phyloP scores from a whole-genome alignment of 306 rosid genomes.

The Trichosanthes truncata region DNA sequence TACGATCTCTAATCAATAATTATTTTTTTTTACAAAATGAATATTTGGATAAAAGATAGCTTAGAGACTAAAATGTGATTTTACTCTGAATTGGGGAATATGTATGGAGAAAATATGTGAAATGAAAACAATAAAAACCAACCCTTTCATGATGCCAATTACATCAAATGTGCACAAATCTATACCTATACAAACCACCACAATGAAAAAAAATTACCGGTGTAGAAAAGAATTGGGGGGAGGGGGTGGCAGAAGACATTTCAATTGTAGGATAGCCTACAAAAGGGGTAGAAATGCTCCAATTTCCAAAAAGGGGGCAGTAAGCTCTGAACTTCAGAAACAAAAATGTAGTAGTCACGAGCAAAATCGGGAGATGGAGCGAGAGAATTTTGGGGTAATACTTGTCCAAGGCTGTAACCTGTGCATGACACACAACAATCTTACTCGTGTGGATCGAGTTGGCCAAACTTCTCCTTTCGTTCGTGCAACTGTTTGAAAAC shows the following conservation, averaged over 20 bases:
- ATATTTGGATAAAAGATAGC: no score
- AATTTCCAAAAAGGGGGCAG: background rate
- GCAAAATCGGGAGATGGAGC: background rate
- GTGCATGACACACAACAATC: background rate
- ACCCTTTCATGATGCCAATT: background rate
- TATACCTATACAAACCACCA: background rate
- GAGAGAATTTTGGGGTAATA: background rate
- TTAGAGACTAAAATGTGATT: no score
- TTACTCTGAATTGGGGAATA: no score
- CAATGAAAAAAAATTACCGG: background rate
- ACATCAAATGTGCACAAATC: background rate
- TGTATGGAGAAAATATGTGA: background rate
- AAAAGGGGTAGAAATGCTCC: background rate
- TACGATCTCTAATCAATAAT: no score
- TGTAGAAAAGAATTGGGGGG: background rate
- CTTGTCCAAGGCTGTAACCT: background rate
- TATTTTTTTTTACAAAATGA: no score
- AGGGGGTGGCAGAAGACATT: background rate
- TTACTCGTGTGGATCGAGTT: constrained; percentile 25
- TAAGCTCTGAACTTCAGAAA: background rate
- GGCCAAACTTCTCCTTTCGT: constrained; percentile 64
- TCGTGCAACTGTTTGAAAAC: constrained; percentile 70
- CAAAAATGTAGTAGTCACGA: background rate
- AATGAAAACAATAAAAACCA: background rate
- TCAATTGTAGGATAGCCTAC: background rate